A percentile compares a stretch with the other conserved stretches of the same genome.
These are phyloP conservation scores for Aspergillus brunneoviolaceus DNA, from an alignment of 2,329 filamentous ascomycete species.

Conservation along the genomic window DNA sequence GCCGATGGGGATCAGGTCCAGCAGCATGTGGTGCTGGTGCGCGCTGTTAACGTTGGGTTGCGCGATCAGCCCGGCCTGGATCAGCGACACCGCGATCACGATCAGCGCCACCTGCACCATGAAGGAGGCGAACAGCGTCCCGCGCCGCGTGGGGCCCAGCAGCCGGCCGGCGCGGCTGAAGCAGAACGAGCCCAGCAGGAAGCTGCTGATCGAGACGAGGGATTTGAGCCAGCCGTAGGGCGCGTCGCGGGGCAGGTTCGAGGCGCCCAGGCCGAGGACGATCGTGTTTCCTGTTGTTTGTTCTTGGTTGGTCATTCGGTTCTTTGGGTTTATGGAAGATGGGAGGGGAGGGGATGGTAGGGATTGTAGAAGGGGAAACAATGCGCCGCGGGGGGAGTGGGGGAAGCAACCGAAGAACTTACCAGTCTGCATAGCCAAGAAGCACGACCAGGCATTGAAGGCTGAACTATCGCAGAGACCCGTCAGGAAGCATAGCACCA, in stretches of 20 bases:
- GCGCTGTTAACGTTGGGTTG: constrained; percentile 19
- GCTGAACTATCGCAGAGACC: constrained; percentile 47
- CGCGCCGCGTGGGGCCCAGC: constrained; percentile 34
- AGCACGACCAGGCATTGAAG: constrained; percentile 50
- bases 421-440: constrained; percentile 51
- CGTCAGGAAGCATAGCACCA: constrained; percentile 43
- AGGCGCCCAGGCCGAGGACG: constrained; percentile 48
- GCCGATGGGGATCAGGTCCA: constrained; percentile 44
- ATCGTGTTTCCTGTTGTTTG: constrained; percentile 45
- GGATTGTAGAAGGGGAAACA: too few species aligned
- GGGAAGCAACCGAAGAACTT: constrained; percentile 11
- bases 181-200: constrained; percentile 43
- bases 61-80: constrained; percentile 41
- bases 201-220: constrained; percentile 42
- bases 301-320: too few species aligned
- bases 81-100: constrained; percentile 41
- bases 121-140: constrained; percentile 45
- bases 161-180: constrained; percentile 41
- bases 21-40: constrained; percentile 24
- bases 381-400: background rate
- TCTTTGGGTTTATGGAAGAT: too few species aligned
- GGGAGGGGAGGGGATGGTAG: too few species aligned
- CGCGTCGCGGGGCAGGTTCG: constrained; percentile 39
- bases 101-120: constrained; percentile 40
- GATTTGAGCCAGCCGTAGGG: constrained; percentile 48